These are phyloP conservation scores for Diaporthe sp. DNA, from an alignment of 2,329 filamentous ascomycete genomes.

Conservation along the genomic window DNA sequence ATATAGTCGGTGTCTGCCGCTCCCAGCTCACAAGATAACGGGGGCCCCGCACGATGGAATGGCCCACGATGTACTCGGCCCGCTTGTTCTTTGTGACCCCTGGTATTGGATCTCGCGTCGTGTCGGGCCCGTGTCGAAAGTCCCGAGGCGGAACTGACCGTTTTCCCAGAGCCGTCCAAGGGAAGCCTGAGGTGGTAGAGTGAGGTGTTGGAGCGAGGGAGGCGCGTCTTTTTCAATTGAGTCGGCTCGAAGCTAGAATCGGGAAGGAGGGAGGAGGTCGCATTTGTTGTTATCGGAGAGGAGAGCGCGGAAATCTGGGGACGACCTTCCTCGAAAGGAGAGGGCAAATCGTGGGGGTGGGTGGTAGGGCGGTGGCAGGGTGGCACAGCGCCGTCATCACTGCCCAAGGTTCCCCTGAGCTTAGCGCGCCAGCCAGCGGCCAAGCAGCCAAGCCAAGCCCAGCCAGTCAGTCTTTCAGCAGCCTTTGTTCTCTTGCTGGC, in stretches of 20 bases:
- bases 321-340: constrained; percentile 35
- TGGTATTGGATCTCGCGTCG: constrained; percentile 36
- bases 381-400: constrained; percentile 1
- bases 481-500: neutral
- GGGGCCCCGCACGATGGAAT: constrained; percentile 36
- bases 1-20: constrained; percentile 2
- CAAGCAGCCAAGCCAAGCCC: constrained; percentile 13
- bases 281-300: constrained; percentile 11
- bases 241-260: neutral
- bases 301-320: constrained; percentile 23
- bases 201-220: neutral
- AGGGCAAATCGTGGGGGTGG: constrained; percentile 24
- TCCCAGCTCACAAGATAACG: constrained; percentile 16
- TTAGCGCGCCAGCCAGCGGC: constrained; percentile 35
- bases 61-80: constrained; percentile 34
- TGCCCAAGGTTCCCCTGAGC: constrained; percentile 39
- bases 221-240: constrained; percentile 30
- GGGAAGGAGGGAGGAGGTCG: constrained; percentile 11
- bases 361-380: constrained; percentile 10
- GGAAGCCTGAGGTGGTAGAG: neutral
- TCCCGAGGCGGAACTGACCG: neutral
- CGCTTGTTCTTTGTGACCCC: constrained; percentile 22
- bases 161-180: neutral
- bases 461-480: constrained; percentile 28
- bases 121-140: constrained; percentile 2